Base-by-base conservation (phyloP, 306 rosid genomes). In the Acacia melanoxylon region DNA sequence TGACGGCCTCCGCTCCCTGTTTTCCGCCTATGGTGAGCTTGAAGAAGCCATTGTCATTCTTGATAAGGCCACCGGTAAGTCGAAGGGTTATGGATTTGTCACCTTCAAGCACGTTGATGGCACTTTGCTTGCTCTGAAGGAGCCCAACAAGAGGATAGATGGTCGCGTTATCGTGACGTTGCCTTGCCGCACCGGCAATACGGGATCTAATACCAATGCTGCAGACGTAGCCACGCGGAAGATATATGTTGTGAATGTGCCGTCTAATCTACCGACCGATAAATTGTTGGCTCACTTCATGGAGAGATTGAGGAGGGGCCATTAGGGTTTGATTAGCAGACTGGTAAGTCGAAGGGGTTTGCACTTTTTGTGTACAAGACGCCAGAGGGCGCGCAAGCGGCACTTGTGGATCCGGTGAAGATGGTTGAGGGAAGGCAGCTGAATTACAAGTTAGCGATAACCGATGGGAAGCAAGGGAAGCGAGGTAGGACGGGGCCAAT, bases 291-390 rank as follows among this genome's bases (percentile, higher is more conserved):
- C 91, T 0, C 98, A 96, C 66, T 96, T 96, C 48, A 96, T 14
- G 99, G 99, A 0, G 97, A 91, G 81, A 92, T 96, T 19, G 99
- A 96, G 82, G 99, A 96, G 78, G 99, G 99, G 0, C 99, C 99
- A 2, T 80, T 96, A 72, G 99, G 99, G 54, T 96, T 96, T 25
- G 99, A 96, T 56, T 93, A 94, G 85, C 96, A 90, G 74, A 96
- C 99, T 0, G 98, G 99, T 8, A 92, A 94, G 72, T 96, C 97
- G 1, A 91, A 88, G 52, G 99, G 99, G 9, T 96, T 92, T 1
- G 98, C 99, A 0, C 78, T 96, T 40, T 96, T 96, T 6, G 98
- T 96, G 20, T 96, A 93, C 41, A 96, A 96, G 91, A 83, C 89
- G 0, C 86, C 92, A 0, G 99, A 96, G 67, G 98, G 97, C 15